Evolutionary conservation across 2,329 filamentous ascomycete species (phyloP).

Genomic region (Albifimbria verrucaria): DNA sequence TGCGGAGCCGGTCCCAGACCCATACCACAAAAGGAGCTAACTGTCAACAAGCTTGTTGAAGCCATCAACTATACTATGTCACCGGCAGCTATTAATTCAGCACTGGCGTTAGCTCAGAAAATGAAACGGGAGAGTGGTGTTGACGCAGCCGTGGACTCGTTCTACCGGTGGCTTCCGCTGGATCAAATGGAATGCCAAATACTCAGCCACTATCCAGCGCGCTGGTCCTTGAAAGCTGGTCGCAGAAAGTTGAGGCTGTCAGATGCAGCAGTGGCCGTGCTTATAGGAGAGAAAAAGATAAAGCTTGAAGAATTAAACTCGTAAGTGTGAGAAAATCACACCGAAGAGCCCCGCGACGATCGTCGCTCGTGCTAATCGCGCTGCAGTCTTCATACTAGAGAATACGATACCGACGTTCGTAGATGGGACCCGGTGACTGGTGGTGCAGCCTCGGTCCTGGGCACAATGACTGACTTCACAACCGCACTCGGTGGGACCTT

Average conservation of each 20-base stretch:
- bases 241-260: not conserved
- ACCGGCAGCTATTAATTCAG: not conserved
- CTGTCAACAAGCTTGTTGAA: slow-evolving; percentile 27
- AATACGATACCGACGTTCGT: not conserved
- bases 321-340: no score
- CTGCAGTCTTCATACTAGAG: not conserved
- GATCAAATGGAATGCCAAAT: not conserved
- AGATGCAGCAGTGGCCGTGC: not conserved
- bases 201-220: not conserved
- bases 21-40: slow-evolving; percentile 31
- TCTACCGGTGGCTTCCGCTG: not conserved
- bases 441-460: not conserved
- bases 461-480: not conserved
- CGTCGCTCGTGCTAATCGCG: not conserved
- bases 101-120: not conserved
- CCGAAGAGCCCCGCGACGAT: no score
- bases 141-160: not conserved
- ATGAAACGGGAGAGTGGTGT: slow-evolving; percentile 1
- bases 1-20: slow-evolving; percentile 36
- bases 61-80: slow-evolving; percentile 22
- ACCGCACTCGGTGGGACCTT: not conserved
- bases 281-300: not conserved
- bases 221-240: not conserved
- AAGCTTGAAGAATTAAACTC: not conserved
- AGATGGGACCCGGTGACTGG: not conserved